phyloP scores from a whole-genome alignment of 208 protist genomes.

The Acanthamoeba triangularis region DNA sequence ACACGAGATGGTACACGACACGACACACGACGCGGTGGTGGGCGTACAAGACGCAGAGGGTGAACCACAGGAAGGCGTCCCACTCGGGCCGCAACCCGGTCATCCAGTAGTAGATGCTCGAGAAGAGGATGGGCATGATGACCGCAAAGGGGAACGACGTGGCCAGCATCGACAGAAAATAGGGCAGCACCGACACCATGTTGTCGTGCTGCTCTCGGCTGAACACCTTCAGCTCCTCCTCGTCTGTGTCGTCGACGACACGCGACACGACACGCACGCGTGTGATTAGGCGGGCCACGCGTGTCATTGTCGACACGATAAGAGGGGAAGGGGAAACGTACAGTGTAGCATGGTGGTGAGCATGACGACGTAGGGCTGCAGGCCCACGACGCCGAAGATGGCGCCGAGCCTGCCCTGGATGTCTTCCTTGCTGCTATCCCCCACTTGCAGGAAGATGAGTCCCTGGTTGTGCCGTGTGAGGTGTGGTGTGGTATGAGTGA shows the following conservation, averaged over 20 bases:
- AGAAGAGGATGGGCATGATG: slow-evolving; percentile 41
- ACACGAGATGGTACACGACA: too few relatives aligned
- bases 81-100: slow-evolving; percentile 2
- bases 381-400: slow-evolving; percentile 44
- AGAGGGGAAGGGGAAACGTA: background rate
- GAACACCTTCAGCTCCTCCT: slow-evolving; percentile 47
- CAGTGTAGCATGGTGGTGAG: slow-evolving; percentile 57
- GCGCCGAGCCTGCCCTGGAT: slow-evolving; percentile 4
- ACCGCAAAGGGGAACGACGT: slow-evolving; percentile 18
- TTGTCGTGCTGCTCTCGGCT: slow-evolving; percentile 64
- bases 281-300: background rate
- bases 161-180: slow-evolving; percentile 47
- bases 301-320: background rate
- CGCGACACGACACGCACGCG: background rate
- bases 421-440: slow-evolving; percentile 4
- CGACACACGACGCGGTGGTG: background rate
- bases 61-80: slow-evolving; percentile 63
- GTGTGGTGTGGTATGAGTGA: background rate
- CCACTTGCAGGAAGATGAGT: slow-evolving; percentile 28
- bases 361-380: slow-evolving; percentile 41
- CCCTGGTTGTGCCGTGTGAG: background rate
- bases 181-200: slow-evolving; percentile 45
- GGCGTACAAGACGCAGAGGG: background rate
- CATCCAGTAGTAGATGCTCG: slow-evolving; percentile 45
- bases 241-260: background rate